These are phyloP conservation scores for Populus simonii DNA, from an alignment of 345 rosid genomes.

Conservation along the genomic window DNA sequence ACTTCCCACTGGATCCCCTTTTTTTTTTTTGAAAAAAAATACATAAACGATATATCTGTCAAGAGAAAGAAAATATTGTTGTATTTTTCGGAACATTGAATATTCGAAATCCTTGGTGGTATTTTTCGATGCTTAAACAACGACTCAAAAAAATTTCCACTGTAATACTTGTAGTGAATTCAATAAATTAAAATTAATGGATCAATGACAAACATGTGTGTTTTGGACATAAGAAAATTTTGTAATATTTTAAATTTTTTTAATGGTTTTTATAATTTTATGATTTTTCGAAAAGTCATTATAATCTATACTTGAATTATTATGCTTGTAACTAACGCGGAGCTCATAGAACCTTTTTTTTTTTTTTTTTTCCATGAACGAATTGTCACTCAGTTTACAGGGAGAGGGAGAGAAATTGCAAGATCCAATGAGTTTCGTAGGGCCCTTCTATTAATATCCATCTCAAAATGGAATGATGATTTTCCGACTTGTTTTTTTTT, in stretches of 20 bases:
- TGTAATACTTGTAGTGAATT: not conserved
- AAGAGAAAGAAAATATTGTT: too few relatives aligned
- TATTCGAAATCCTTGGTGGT: constrained; percentile 64
- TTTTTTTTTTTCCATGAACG: not conserved
- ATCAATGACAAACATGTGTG: too few relatives aligned
- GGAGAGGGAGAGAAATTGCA: too few relatives aligned
- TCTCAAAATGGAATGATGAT: constrained; percentile 53
- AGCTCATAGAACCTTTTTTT: not conserved
- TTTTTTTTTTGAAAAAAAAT: too few relatives aligned
- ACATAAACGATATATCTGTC: too few relatives aligned
- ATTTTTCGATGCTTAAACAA: not conserved
- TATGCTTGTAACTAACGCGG: not conserved
- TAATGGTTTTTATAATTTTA: too few relatives aligned
- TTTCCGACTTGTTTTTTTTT: too few relatives aligned
- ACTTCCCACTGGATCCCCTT: constrained; percentile 39
- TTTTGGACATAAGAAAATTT: too few relatives aligned
- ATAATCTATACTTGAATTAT: not conserved
- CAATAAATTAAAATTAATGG: too few relatives aligned
- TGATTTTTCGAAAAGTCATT: not conserved
- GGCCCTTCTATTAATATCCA: constrained; percentile 42
- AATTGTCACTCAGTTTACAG: constrained; percentile 20
- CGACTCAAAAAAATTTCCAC: too few relatives aligned
- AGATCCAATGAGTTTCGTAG: constrained; percentile 48
- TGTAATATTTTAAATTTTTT: too few relatives aligned
- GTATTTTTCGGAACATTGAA: constrained; percentile 31